A percentile compares a stretch with the other conserved stretches of the same genome.
Conservation (phyloP, 129 eudicot genomes). For the Helianthus tuberosus region DNA sequence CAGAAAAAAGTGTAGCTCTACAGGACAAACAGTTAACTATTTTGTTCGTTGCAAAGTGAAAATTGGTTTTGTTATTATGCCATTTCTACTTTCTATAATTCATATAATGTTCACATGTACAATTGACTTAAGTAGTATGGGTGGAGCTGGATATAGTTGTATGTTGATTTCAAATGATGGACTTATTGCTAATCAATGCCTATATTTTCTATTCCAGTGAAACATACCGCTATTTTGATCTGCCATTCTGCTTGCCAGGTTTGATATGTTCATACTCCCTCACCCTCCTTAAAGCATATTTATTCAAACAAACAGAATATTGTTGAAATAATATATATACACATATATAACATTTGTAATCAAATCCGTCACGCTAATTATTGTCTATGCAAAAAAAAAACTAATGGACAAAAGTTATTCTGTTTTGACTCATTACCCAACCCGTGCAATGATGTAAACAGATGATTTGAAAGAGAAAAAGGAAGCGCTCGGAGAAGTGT, state of each 20-base stretch:
- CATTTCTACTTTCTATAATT: neutral
- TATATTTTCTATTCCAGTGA: conserved; percentile 50
- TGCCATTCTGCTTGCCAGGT: conserved; percentile 82
- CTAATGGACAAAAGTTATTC: neutral
- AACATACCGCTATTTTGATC: conserved; percentile 76
- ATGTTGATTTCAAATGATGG: neutral
- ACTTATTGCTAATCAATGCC: conserved; percentile 14
- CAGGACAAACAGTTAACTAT: neutral
- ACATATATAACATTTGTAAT: neutral
- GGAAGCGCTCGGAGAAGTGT: conserved; percentile 81
- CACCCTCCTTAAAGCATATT: neutral
- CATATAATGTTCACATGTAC: neutral
- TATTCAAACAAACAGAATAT: neutral
- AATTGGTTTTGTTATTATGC: neutral
- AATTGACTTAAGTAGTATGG: neutral
- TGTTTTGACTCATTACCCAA: neutral
- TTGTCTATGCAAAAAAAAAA: neutral
- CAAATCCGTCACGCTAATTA: neutral
- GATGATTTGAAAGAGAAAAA: conserved; percentile 65
- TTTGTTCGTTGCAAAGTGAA: neutral
- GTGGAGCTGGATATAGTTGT: neutral
- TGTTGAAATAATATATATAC: neutral
- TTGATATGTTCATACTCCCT: neutral
- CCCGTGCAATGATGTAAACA: neutral
- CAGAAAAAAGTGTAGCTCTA: neutral